Evolutionary conservation across 345 rosid species (phyloP), one percentile per base, ranked within the genome.

Genomic region (Raphanus sativus): DNA sequence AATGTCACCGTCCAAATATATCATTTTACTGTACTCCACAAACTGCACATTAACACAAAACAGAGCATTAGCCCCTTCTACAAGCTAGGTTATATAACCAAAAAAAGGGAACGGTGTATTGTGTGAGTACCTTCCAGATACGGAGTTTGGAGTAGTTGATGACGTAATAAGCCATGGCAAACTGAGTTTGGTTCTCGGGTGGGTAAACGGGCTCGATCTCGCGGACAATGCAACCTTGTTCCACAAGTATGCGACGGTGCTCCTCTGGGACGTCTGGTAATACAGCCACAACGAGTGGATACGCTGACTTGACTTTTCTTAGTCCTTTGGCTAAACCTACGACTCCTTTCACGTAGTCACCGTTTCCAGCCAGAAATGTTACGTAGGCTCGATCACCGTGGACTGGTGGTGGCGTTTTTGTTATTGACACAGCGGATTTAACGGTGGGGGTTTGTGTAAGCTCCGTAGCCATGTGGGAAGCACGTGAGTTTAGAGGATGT

Each of bases 111-210:
- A 29, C 2, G 7, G 0, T 76, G 63, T 65, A 26, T 13, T 1
- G 6, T 1, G 12, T 42, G 11, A 42, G 75, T 82, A 94, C 98
- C 90, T 90, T 87, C 98, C 98, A 94, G 13, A 94, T 90, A 21
- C 96, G 94, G 32, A 94, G 94, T 75, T 94, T 94, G 69, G 97
- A 91, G 86, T 91, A 91, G 70, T 91, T 94, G 80, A 94, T 91
- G 78, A 94, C 94, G 80, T 90, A 91, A 71, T 94, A 88, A 8
- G 97, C 88, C 98, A 91, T 88, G 33, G 98, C 98, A 60, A 86
- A 94, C 75, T 82, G 85, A 8, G 97, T 90, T 60, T 91, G 90
- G 75, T 84, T 89, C 68, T 87, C 92, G 0, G 98, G 96, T 40
- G 96, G 97, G 75, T 89, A 79, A 62, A 94, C 86, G 28, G 97